These are phyloP conservation scores for Mortierella sp. DNA, from an alignment of 371 early-diverging fungal genomes.

Conservation along the genomic window DNA sequence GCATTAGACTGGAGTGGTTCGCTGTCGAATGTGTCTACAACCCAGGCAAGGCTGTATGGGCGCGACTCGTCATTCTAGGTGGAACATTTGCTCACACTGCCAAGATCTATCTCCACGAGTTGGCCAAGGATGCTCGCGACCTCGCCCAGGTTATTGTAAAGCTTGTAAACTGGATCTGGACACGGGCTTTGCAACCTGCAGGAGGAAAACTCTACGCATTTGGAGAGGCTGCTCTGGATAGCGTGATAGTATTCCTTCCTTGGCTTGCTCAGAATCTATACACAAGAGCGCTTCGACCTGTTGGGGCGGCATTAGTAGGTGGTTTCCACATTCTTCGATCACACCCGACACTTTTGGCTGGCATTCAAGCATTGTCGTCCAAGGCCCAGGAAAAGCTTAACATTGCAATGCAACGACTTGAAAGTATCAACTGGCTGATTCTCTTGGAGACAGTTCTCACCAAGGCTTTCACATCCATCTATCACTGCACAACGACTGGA, in stretches of 20 bases:
- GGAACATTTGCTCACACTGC: slow-evolving; percentile 33
- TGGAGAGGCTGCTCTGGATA: background rate
- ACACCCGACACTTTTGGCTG: slow-evolving; percentile 43
- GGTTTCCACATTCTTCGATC: slow-evolving; percentile 35
- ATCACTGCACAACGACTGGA: slow-evolving; percentile 3
- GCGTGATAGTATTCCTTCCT: slow-evolving; percentile 8
- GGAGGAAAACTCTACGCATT: slow-evolving; percentile 8
- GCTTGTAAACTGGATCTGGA: slow-evolving; percentile 35
- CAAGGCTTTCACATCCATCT: background rate
- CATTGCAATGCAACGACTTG: background rate
- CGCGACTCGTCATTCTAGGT: slow-evolving; percentile 21
- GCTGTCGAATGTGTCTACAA: slow-evolving; percentile 32
- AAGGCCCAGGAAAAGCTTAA: slow-evolving; percentile 17
- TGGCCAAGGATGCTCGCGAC: slow-evolving; percentile 47
- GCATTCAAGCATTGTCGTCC: slow-evolving; percentile 33
- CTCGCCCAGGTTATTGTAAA: slow-evolving; percentile 17
- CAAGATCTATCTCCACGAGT: slow-evolving; percentile 41
- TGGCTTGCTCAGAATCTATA: slow-evolving; percentile 25
- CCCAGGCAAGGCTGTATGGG: slow-evolving; percentile 28
- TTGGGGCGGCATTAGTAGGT: background rate
- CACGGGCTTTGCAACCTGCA: slow-evolving; percentile 12
- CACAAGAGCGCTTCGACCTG: slow-evolving; percentile 14
- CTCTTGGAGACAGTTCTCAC: slow-evolving; percentile 30
- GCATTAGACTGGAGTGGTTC: slow-evolving; percentile 27
- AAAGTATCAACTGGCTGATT: slow-evolving; percentile 44